Evolutionary conservation across 768 basidiomycete species (phyloP).

Genomic region (Pisolithus albus): DNA sequence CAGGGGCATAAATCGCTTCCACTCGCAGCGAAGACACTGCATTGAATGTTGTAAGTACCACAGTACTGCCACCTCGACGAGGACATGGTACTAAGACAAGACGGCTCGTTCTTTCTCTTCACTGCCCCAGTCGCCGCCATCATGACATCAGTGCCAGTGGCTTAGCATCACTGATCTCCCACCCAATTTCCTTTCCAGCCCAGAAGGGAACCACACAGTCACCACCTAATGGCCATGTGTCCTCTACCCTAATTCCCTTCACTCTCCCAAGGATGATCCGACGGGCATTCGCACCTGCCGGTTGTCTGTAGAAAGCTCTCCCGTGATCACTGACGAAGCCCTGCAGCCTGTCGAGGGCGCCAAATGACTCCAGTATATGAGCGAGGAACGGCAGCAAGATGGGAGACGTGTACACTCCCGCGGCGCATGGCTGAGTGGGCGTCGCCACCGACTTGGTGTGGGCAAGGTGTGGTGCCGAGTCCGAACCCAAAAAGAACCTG

Average conservation of each 20-base stretch:
- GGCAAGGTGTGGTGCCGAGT: constrained; percentile 89
- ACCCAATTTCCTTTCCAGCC: constrained; percentile 73
- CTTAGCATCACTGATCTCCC: constrained; percentile 45
- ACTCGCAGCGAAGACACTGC: neutral
- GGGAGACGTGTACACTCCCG: constrained; percentile 93
- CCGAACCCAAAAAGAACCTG: constrained; percentile 95
- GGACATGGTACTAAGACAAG: no score
- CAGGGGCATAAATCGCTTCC: no score
- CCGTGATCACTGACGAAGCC: constrained; percentile 78
- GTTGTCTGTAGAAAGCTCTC: constrained; percentile 65
- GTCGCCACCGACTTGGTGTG: constrained; percentile 62
- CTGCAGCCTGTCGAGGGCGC: constrained; percentile 74
- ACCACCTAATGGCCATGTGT: constrained; percentile 37
- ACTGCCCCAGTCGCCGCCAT: no score
- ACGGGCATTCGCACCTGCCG: constrained; percentile 23
- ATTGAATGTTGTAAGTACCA: neutral
- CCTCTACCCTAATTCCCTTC: constrained; percentile 35
- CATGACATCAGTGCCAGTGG: neutral
- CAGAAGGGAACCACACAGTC: constrained; percentile 76
- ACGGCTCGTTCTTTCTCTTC: no score
- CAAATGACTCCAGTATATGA: constrained; percentile 80
- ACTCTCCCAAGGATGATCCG: constrained; percentile 41
- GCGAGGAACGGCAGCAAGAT: constrained; percentile 88
- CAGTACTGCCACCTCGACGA: no score
- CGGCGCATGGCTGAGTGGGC: constrained; percentile 74